Conservation (phyloP, 2,329 filamentous ascomycete genomes). For the Hawksworthiomyces lignivorus region DNA sequence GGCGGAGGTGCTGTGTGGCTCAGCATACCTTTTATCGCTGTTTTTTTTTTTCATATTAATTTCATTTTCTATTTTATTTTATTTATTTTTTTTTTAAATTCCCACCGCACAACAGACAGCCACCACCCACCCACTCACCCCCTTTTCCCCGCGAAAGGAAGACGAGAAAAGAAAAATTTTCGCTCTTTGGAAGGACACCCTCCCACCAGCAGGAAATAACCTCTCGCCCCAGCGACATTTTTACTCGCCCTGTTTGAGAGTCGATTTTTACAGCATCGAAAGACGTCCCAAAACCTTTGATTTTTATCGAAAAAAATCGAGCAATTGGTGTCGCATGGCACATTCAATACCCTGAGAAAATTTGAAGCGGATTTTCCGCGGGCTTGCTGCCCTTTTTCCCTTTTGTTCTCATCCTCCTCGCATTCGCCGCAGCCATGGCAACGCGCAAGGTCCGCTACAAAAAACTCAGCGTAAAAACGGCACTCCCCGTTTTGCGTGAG, state of each 20-base stretch:
- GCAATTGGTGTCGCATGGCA: conserved; percentile 44
- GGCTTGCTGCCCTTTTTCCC: conserved; percentile 24
- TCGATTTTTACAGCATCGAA: too few species aligned
- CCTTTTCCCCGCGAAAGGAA: conserved; percentile 5
- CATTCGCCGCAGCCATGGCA: conserved; percentile 42
- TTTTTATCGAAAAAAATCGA: conserved; percentile 49
- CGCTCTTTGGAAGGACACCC: conserved; percentile 4
- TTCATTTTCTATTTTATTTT: too few species aligned
- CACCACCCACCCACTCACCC: background rate
- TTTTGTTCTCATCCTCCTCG: background rate
- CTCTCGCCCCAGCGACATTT: too few species aligned
- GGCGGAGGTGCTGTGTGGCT: too few species aligned
- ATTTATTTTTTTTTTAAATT: too few species aligned
- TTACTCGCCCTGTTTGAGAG: too few species aligned
- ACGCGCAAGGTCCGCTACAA: conserved; percentile 70
- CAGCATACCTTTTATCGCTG: too few species aligned
- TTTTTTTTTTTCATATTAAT: too few species aligned
- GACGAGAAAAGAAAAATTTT: conserved; percentile 6
- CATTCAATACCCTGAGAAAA: conserved; percentile 54
- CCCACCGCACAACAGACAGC: too few species aligned
- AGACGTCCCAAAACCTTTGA: conserved; percentile 44
- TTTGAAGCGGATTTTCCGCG: conserved; percentile 56
- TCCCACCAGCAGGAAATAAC: conserved; percentile 3
- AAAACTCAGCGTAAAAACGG: conserved; percentile 88
- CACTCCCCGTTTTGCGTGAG: conserved; percentile 79